Evolutionary conservation across 192 early-diverging fungal genomes (phyloP), one percentile per base, ranked within the genome.

Genomic region (Podila horticola): DNA sequence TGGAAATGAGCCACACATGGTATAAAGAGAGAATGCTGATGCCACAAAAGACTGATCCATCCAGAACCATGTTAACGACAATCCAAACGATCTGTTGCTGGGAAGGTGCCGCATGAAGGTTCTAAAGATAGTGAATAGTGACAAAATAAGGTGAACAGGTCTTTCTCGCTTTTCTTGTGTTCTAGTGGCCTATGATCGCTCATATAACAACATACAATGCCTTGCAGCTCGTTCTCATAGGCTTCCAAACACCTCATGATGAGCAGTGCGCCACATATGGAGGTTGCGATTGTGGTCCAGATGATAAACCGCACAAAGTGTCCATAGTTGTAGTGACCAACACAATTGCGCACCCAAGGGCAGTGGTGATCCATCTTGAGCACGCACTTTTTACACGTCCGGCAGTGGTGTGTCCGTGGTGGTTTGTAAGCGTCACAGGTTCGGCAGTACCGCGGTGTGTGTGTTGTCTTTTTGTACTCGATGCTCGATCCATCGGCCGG

Each of bases 311-410:
- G 93, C 45, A 95, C 45, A 74, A 93, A 93, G 74, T 98, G 91
- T 15, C 84, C 75, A 72, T 90, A 87, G 84, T 95, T 92, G 66
- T 71, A 79, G 86, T 93, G 84, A 30, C 94, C 92, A 66, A 98
- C 85, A 79, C 95, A 97, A 83, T 96, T 91, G 82, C 91, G 88
- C 65, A 96, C 90, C 95, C 96, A 99, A 5, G 96, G 97, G 57
- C 94, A 95, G 74, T 95, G 94, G 75, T 95, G 94, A 67, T 95
- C 94, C 93, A 95, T 94, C 71, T 91, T 93, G 34, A 95, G 86
- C 51, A 94, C 90, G 84, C 94, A 95, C n/a, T 85, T 86, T 62
- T 91, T 86, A 75, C 94, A 95, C 26, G 88, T 83, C 9, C 88
- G 75, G 74, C 94, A 95, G 76, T 95, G 94, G 83, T 94, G 93